Conservation (phyloP, 2,329 filamentous ascomycete species). For the Diaporthe eres region DNA sequence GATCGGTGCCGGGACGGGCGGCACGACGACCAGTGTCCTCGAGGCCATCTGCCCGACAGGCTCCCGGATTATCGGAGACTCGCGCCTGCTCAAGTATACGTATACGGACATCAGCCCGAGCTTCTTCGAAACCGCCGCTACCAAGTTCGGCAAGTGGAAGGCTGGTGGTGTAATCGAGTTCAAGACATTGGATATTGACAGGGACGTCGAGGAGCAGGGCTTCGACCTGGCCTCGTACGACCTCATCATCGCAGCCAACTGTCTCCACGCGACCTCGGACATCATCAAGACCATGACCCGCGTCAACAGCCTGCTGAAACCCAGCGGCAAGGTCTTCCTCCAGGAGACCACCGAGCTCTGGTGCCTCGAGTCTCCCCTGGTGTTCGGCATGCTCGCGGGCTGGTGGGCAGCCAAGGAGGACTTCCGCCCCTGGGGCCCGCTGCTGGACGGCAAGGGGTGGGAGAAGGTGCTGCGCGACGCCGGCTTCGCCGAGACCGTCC, state of each 20-base stretch:
- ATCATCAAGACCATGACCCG: slow-evolving; percentile 47
- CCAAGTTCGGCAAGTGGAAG: slow-evolving; percentile 48
- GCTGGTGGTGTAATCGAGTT: slow-evolving; percentile 47
- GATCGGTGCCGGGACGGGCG: slow-evolving; percentile 39
- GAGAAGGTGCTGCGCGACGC: slow-evolving; percentile 33
- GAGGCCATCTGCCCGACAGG: slow-evolving; percentile 37
- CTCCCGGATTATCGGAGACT: slow-evolving; percentile 29
- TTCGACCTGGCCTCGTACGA: slow-evolving; percentile 50
- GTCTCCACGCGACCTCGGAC: slow-evolving; percentile 48
- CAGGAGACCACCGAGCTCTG: slow-evolving; percentile 42
- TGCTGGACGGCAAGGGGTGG: slow-evolving; percentile 36
- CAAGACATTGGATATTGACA: slow-evolving; percentile 49
- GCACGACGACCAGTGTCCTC: slow-evolving; percentile 33
- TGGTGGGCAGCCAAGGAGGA: slow-evolving; percentile 52
- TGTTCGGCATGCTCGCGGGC: slow-evolving; percentile 55
- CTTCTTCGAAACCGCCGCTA: slow-evolving; percentile 46
- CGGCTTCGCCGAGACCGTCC: slow-evolving; percentile 35
- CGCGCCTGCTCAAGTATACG: slow-evolving; percentile 40
- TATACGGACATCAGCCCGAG: slow-evolving; percentile 41
- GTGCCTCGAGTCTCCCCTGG: slow-evolving; percentile 39
- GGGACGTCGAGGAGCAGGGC: slow-evolving; percentile 49
- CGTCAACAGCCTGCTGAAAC: slow-evolving; percentile 50
- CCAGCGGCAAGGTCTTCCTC: slow-evolving; percentile 53
- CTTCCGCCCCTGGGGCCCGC: slow-evolving; percentile 38
- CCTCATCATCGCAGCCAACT: slow-evolving; percentile 51